Evolutionary conservation across 805 yeast genomes (phyloP).

Genomic region (Lipomyces mesembrius): DNA sequence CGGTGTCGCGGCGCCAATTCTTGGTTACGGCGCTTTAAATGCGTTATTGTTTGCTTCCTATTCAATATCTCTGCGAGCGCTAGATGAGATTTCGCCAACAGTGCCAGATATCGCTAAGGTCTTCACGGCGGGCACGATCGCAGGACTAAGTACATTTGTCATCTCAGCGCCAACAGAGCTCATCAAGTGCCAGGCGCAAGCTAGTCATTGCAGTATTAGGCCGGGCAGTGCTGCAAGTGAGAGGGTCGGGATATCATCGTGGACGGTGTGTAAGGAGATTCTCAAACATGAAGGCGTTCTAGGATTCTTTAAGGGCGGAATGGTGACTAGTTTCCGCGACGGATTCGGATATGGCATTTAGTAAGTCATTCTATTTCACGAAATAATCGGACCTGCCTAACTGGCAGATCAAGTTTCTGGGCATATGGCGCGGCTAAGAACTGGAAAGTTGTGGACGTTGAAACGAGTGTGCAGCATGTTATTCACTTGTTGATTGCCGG

Average conservation of each 20-base stretch:
- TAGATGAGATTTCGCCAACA: constrained; percentile 13
- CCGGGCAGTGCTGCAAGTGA: constrained; percentile 7
- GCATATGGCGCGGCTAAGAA: constrained; percentile 27
- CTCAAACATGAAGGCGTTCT: constrained; percentile 29
- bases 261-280: constrained; percentile 27
- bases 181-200: constrained; percentile 38
- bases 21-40: constrained; percentile 40
- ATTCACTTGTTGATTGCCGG: constrained; percentile 35
- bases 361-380: constrained; percentile 24
- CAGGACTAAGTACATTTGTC: constrained; percentile 38
- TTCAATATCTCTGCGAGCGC: constrained; percentile 15
- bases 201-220: constrained; percentile 15
- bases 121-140: constrained; percentile 38
- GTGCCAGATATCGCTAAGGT: constrained; percentile 17
- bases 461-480: constrained; percentile 9
- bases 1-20: constrained; percentile 41
- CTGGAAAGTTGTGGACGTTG: constrained; percentile 13
- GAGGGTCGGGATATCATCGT: constrained; percentile 24
- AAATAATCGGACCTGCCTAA: not conserved
- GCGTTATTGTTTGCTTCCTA: constrained; percentile 33
- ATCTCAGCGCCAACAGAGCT: constrained; percentile 39
- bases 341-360: constrained; percentile 41
- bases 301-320: constrained; percentile 38
- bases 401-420: constrained; percentile 25
- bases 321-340: constrained; percentile 37